phyloP scores from a whole-genome alignment of 2,329 filamentous ascomycete species.

The Cryoendolithus antarcticus region DNA sequence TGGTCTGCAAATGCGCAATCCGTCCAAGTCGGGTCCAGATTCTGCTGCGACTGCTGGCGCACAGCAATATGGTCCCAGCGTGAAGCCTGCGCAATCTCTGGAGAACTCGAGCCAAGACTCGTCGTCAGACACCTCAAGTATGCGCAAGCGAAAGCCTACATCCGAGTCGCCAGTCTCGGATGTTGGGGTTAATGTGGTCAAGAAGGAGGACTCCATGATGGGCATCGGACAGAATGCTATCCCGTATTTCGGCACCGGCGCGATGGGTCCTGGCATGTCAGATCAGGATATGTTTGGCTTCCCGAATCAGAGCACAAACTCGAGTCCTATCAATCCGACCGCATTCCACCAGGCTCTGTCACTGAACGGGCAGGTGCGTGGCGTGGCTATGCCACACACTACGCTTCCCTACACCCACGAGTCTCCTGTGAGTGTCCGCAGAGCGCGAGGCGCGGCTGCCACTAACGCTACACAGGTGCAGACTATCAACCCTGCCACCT shows the following conservation, averaged over 20 bases:
- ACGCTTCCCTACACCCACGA: conserved; percentile 14
- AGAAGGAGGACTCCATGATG: conserved; percentile 18
- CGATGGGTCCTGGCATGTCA: conserved; percentile 5
- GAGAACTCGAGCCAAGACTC: conserved; percentile 32
- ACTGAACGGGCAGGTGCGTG: conserved; percentile 14
- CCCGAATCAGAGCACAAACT: conserved; percentile 21
- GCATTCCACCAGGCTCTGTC: conserved; percentile 19
- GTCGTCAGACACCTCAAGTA: conserved; percentile 28
- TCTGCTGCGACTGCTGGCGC: conserved; percentile 5
- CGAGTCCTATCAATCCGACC: conserved; percentile 35
- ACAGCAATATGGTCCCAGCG: conserved; percentile 8
- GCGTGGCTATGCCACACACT: conserved; percentile 9
- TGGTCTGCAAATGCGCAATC: conserved; percentile 14
- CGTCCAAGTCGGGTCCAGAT: conserved; percentile 17
- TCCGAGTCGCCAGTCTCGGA: conserved; percentile 25
- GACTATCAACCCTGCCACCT: conserved; percentile 24
- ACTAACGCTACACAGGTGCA: conserved; percentile 10
- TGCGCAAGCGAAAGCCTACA: conserved; percentile 28
- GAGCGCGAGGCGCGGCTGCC: neutral
- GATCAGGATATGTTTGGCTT: conserved; percentile 37
- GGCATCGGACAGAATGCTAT: conserved; percentile 14
- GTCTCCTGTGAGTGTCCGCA: conserved; percentile 14
- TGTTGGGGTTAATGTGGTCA: conserved; percentile 11
- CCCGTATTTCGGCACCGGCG: conserved; percentile 12
- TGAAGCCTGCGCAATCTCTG: conserved; percentile 10